These are phyloP conservation scores for Saturnispora hagleri DNA, from an alignment of 805 yeast genomes.

Conservation along the genomic window DNA sequence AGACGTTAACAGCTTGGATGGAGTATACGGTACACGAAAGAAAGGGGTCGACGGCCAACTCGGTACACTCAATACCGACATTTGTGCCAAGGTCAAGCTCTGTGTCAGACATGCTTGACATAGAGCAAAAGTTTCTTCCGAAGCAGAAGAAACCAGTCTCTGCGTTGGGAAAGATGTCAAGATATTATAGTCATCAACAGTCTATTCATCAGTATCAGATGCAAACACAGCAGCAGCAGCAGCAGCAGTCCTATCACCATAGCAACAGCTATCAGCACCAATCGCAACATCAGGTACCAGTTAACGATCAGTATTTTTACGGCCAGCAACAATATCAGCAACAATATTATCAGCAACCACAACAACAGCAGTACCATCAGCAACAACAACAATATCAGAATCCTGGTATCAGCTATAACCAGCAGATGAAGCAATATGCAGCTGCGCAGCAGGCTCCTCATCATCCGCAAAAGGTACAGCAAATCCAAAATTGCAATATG, in stretches of 20 bases:
- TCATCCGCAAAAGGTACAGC: neutral
- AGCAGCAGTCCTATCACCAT: neutral
- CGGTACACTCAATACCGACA: slow-evolving; percentile 1
- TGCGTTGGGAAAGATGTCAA: slow-evolving; percentile 5
- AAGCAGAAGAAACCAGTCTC: slow-evolving; percentile 22
- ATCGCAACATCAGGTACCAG: neutral
- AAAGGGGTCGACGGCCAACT: neutral
- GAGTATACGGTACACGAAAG: neutral
- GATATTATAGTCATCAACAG: neutral
- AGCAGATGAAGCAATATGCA: neutral
- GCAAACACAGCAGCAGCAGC: slow-evolving; percentile 3
- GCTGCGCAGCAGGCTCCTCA: neutral
- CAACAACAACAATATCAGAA: neutral
- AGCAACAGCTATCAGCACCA: neutral
- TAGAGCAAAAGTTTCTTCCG: slow-evolving; percentile 33
- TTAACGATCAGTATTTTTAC: slow-evolving; percentile 1
- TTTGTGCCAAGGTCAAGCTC: slow-evolving; percentile 10
- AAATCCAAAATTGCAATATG: neutral
- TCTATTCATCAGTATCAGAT: neutral
- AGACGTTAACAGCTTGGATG: neutral
- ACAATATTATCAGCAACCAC: neutral
- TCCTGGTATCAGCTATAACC: neutral
- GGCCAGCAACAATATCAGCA: slow-evolving; percentile 1
- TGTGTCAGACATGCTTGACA: slow-evolving; percentile 12
- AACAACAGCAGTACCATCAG: slow-evolving; percentile 2